phyloP scores from a whole-genome alignment of 2,329 filamentous ascomycete species.

The Fusarium sublunatum region DNA sequence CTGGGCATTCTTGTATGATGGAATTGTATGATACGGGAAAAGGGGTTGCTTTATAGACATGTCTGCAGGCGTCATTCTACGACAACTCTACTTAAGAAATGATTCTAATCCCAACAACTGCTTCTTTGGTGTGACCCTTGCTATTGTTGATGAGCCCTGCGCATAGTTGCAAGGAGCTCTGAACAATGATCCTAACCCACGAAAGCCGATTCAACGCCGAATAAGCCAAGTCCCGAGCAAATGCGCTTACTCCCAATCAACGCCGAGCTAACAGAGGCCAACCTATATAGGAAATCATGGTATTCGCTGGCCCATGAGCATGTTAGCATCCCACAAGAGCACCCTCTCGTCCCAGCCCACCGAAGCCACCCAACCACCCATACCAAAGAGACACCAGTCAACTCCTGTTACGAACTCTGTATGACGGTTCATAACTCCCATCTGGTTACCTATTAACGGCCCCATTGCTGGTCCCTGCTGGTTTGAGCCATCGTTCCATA shows the following conservation, averaged over 20 bases:
- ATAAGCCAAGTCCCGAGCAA: background rate
- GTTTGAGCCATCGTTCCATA: constrained; percentile 83
- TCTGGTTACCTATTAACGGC: constrained; percentile 70
- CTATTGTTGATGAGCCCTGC: background rate
- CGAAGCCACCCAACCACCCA: constrained; percentile 94
- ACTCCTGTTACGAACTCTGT: constrained; percentile 97
- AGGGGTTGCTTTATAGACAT: constrained; percentile 42
- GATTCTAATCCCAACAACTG: constrained; percentile 23
- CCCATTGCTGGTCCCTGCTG: constrained; percentile 52
- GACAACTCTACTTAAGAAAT: constrained; percentile 47
- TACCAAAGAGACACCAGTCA: constrained; percentile 97
- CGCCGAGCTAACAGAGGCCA: constrained; percentile 24
- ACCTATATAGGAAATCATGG: constrained; percentile 17
- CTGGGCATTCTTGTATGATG: constrained; percentile 41
- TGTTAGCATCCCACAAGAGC: constrained; percentile 88
- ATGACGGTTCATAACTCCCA: constrained; percentile 90
- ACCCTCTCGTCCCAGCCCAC: constrained; percentile 94
- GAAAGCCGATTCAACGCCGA: constrained; percentile 3
- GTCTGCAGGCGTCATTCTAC: constrained; percentile 39
- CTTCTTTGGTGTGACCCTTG: background rate
- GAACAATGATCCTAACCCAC: background rate
- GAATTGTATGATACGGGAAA: constrained; percentile 43
- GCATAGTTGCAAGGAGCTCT: background rate
- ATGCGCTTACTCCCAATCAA: constrained; percentile 27
- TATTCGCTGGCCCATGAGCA: constrained; percentile 52